Base-by-base conservation (phyloP, 441 rosid species). In the Theobroma grandiflorum region DNA sequence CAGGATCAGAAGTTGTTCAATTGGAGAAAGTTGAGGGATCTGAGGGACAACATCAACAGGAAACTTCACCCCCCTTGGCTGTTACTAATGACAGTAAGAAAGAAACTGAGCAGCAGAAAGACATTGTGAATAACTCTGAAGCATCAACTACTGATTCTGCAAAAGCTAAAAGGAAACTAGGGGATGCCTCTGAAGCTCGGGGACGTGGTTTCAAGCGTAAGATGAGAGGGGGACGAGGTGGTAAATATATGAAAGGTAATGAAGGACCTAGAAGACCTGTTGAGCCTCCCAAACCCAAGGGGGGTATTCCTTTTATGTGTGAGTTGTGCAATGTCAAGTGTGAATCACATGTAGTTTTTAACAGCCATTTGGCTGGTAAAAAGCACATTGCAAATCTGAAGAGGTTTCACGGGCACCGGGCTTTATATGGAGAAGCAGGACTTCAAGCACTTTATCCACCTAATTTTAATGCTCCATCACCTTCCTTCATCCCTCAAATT, bases 281-380 rank as follows among this genome's bases (percentile, higher is more conserved):
- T 26, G 84, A 80, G 78, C 84, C 82, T 31, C 79, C 80, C 31
- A 79, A 82, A 53, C 77, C 78, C 33, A 80, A 82, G 75, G 83
- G 52, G 49, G 72, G 53, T 50, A 67, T 86, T 76, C 84, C 84
- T 22, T 83, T 70, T 18, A 61, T 81, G 63, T 83, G 88, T 62
- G 88, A 83, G 31, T 79, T 86, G 83, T 86, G 86, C 74, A 83
- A 83, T 43, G 84, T 79, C 52, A 81, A 79, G 81, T 86, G 88
- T 74, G 83, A 79, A 63, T 57, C 86, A n/a, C 84, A 81, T 72
- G 78, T 81, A 65, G 86, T 79, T 66, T 81, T 86, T 40, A 59
- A 86, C 81, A 72, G 77, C 74, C 88, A 86, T 76, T 61, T 86
- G 83, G 74, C 77, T 0, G 88, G 88, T 72, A 86, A 83, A 79